Percentiles rank a stretch among this genome's conserved stretches.
Evolutionary conservation across 768 basidiomycete genomes (phyloP).

Genomic region (Candolleomyces aberdarensis): DNA sequence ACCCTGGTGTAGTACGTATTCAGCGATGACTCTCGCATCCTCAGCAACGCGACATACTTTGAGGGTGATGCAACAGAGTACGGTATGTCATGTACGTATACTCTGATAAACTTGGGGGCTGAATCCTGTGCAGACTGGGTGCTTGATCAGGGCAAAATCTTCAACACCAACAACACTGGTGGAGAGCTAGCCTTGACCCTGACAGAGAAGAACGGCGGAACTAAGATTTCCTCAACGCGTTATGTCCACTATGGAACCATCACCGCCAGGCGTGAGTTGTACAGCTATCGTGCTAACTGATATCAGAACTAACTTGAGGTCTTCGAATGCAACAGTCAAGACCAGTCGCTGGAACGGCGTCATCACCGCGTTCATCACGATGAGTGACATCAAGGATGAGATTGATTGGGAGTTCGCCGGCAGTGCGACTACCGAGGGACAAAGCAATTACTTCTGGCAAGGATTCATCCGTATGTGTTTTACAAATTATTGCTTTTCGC

Average conservation of each 20-base stretch:
- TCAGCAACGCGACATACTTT: slow-evolving; percentile 62
- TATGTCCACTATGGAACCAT: slow-evolving; percentile 82
- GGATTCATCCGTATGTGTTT: slow-evolving; percentile 56
- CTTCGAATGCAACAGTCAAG: slow-evolving; percentile 48
- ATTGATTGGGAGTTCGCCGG: slow-evolving; percentile 89
- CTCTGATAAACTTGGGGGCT: neutral
- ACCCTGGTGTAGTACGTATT: slow-evolving; percentile 49
- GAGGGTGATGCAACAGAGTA: slow-evolving; percentile 66
- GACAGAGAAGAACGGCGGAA: slow-evolving; percentile 71
- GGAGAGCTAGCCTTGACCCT: slow-evolving; percentile 71
- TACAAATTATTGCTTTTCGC: neutral
- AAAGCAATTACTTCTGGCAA: slow-evolving; percentile 83
- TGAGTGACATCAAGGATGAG: slow-evolving; percentile 82
- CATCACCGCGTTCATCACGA: slow-evolving; percentile 82
- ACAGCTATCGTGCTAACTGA: neutral
- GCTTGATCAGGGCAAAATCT: slow-evolving; percentile 61
- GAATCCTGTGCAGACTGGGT: slow-evolving; percentile 54
- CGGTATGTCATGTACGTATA: neutral
- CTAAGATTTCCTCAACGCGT: slow-evolving; percentile 72
- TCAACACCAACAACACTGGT: slow-evolving; percentile 58
- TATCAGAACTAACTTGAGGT: neutral
- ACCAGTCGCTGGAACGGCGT: slow-evolving; percentile 79
- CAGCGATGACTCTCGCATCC: slow-evolving; percentile 60
- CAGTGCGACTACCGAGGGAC: slow-evolving; percentile 54
- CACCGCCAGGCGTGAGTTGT: slow-evolving; percentile 52